Conservation (phyloP, 2,329 filamentous ascomycete species). For the Aspergillus sp. region DNA sequence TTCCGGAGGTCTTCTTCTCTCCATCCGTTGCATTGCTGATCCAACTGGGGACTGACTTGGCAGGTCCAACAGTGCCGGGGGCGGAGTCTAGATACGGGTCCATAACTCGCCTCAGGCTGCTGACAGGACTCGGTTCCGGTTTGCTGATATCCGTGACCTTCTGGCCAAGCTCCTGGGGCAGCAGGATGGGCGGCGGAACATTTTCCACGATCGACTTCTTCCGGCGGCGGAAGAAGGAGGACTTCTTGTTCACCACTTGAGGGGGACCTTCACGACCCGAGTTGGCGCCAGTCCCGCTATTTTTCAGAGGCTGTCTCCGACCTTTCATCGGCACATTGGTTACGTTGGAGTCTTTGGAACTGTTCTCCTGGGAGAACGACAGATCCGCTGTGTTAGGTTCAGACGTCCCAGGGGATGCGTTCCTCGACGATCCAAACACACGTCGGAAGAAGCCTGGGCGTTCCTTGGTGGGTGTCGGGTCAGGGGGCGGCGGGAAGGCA, state of each 20-base stretch:
- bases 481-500: constrained; percentile 38
- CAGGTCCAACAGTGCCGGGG: constrained; percentile 15
- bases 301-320: constrained; percentile 26
- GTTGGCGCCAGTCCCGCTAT: constrained; percentile 19
- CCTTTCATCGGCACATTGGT: constrained; percentile 19
- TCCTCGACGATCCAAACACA: constrained; percentile 77
- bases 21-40: constrained; percentile 14
- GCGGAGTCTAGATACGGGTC: constrained; percentile 67
- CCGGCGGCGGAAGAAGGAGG: constrained; percentile 87
- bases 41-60: constrained; percentile 22
- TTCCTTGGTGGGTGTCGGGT: constrained; percentile 57
- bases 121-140: constrained; percentile 61
- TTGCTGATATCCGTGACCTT: constrained; percentile 28
- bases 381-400: constrained; percentile 21
- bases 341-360: constrained; percentile 21
- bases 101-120: constrained; percentile 83
- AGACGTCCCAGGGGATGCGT: constrained; percentile 29
- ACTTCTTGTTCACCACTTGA: constrained; percentile 79
- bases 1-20: constrained; percentile 17
- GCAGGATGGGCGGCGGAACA: constrained; percentile 56
- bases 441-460: constrained; percentile 87
- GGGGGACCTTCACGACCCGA: constrained; percentile 33
- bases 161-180: constrained; percentile 45
- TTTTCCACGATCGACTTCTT: constrained; percentile 82
- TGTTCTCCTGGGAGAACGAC: constrained; percentile 22